Percentiles rank a stretch among this genome's conserved stretches.
Conservation (phyloP, 2,329 filamentous ascomycete genomes). For the Fusarium lyarnte region DNA sequence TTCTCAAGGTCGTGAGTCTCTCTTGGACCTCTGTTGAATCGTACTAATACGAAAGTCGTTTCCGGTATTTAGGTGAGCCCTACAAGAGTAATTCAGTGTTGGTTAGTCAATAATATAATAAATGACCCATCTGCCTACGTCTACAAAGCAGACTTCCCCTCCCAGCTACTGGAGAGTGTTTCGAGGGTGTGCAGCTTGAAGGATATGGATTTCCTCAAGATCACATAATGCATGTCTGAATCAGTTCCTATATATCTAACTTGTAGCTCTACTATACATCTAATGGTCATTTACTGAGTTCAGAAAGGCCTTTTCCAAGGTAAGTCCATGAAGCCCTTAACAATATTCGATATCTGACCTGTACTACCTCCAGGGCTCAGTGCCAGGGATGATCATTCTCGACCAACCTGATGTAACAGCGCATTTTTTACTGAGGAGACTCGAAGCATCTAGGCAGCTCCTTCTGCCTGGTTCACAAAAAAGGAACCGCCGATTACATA, state of each 20-base stretch:
- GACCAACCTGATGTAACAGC: neutral
- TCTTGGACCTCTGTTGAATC: neutral
- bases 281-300: fast-evolving
- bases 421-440: fast-evolving
- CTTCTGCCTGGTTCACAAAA: neutral
- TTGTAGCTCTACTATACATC: neutral
- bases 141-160: neutral
- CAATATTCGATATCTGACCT: neutral
- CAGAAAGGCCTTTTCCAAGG: fast-evolving
- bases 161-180: fast-evolving
- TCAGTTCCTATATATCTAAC: neutral
- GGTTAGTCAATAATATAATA: too few species aligned
- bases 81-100: neutral
- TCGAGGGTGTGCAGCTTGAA: neutral
- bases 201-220: neutral
- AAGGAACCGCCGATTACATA: neutral
- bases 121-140: fast-evolving
- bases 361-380: neutral
- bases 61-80: neutral
- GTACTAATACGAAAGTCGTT: neutral
- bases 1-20: neutral
- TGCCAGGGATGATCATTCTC: too few species aligned
- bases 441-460: neutral
- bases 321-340: neutral
- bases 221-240: neutral